Evolutionary conservation across 208 protist genomes (phyloP), one percentile per base, ranked within the genome.

Genomic region (Vickermania ingenoplastis): DNA sequence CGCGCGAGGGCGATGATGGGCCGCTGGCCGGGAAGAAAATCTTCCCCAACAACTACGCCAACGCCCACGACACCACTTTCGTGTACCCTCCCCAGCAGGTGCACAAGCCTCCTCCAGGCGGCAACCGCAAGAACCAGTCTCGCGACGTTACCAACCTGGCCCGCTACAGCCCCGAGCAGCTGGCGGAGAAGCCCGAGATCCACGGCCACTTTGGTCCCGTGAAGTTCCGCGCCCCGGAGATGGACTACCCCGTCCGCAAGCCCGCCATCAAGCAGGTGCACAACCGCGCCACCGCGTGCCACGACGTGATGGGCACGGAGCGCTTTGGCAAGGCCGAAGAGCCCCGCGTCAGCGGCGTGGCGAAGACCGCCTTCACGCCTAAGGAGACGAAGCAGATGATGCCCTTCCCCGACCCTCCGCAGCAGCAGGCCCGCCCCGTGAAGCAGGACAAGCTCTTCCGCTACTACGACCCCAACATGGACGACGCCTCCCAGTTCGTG

Each of bases 261-360:
- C 71, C 82, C 11, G 55, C 65, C 30, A 77, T 92, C 59, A 48
- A 59, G 25, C 86, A 63, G 11, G 75, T 89, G 59, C 78, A 86
- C 57, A 75, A 68, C 0, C 22, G 29, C 50, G 86, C 86, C 3
- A 89, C 83, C 65, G 68, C 71, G 31, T 79, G 83, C 57, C 86
- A 92, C 73, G 86, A 92, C 56, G 75, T 92, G 31, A 75, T 92
- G 51, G 79, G 86, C 41, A 85, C 74, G 45, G 86, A 81, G 29
- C 74, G 73, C 53, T 77, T 73, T 53, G 77, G 77, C 29, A 72
- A 81, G 45, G 57, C 68, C 48, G 74, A 82, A 65, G 53, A 66
- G 53, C 36, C 73, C 54, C 67, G 72, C 22, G 54, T 41, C 23
- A 65, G 65, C 53, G 73, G 79, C 41, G 49, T 72, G 17, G 86